Percentiles rank a stretch among this genome's conserved stretches.
These are phyloP conservation scores for Lantana camara DNA, from an alignment of 257 asterid genomes.

Conservation along the genomic window DNA sequence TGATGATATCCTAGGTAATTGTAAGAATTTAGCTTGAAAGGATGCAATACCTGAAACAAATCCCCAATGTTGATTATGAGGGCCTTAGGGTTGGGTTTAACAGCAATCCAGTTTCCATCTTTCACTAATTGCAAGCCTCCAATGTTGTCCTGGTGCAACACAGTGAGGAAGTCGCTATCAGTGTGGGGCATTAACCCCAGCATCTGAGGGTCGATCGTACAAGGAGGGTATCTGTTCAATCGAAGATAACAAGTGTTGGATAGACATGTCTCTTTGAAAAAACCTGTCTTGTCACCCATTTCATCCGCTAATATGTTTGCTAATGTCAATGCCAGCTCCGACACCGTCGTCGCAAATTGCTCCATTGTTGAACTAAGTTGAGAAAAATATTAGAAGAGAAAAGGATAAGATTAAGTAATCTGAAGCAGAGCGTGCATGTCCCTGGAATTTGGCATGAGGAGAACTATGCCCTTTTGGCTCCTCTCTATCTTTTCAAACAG, in stretches of 20 bases:
- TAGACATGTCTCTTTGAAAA: conserved; percentile 56
- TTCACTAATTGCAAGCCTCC: conserved; percentile 85
- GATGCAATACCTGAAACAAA: conserved; percentile 69
- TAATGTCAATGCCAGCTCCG: conserved; percentile 52
- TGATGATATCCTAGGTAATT: too few relatives aligned
- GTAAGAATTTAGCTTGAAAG: too few relatives aligned
- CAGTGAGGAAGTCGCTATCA: conserved; percentile 88
- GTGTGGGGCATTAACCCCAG: conserved; percentile 92
- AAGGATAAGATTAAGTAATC: too few relatives aligned
- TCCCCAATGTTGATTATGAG: conserved; percentile 89
- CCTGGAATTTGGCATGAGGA: conserved; percentile 23
- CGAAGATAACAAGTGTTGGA: conserved; percentile 69
- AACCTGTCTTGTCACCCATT: conserved; percentile 42
- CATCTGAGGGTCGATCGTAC: conserved; percentile 57
- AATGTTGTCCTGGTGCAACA: conserved; percentile 71
- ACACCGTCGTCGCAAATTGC: conserved; percentile 49
- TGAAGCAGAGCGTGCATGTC: conserved; percentile 28
- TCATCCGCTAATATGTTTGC: conserved; percentile 65
- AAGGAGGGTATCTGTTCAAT: conserved; percentile 75
- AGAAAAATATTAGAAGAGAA: too few relatives aligned
- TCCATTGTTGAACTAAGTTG: conserved; percentile 66
- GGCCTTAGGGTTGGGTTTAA: conserved; percentile 75
- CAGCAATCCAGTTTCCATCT: conserved; percentile 92
- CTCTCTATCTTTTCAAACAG: conserved; percentile 20
- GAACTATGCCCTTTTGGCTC: conserved; percentile 24